These are phyloP conservation scores for Pseudopyrenochaeta lycopersici DNA, from an alignment of 2,329 filamentous ascomycete species.

Conservation along the genomic window DNA sequence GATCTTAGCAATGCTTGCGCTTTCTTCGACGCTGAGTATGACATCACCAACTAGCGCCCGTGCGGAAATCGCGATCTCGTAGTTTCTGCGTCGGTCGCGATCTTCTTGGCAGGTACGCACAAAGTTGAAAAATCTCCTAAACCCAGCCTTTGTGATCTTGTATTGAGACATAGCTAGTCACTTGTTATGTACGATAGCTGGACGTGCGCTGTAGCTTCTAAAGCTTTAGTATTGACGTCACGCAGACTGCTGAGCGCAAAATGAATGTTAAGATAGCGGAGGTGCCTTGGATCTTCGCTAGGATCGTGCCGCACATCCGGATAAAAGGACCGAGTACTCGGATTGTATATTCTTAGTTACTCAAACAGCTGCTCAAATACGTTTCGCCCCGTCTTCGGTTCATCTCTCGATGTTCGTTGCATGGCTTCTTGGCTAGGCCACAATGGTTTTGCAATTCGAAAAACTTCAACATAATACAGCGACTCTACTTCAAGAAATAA, in stretches of 20 bases:
- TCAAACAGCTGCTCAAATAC: background rate
- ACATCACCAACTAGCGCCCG: conserved; percentile 20
- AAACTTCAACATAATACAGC: too few species aligned
- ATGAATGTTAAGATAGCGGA: background rate
- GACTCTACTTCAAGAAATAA: too few species aligned
- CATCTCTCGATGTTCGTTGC: background rate
- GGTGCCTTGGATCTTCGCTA: background rate
- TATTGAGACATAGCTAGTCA: background rate
- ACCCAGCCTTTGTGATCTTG: background rate
- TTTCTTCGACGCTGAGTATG: conserved; percentile 7
- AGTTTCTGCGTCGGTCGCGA: conserved; percentile 5
- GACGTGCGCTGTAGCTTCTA: background rate
- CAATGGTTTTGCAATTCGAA: too few species aligned
- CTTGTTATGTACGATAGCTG: background rate
- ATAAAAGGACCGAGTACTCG: background rate
- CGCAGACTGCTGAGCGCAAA: background rate
- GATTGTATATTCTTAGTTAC: background rate
- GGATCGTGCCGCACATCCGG: conserved; percentile 6
- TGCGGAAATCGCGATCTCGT: conserved; percentile 7
- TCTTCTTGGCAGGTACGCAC: conserved; percentile 24
- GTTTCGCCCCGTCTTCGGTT: background rate
- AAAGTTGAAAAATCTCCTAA: too few species aligned
- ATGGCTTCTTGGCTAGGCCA: too few species aligned
- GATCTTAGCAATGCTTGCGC: conserved; percentile 19
- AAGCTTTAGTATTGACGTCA: conserved; percentile 14